Percentiles rank a stretch among this genome's conserved stretches.
phyloP scores from a whole-genome alignment of 345 rosid species.

The Dipteronia sinensis region DNA sequence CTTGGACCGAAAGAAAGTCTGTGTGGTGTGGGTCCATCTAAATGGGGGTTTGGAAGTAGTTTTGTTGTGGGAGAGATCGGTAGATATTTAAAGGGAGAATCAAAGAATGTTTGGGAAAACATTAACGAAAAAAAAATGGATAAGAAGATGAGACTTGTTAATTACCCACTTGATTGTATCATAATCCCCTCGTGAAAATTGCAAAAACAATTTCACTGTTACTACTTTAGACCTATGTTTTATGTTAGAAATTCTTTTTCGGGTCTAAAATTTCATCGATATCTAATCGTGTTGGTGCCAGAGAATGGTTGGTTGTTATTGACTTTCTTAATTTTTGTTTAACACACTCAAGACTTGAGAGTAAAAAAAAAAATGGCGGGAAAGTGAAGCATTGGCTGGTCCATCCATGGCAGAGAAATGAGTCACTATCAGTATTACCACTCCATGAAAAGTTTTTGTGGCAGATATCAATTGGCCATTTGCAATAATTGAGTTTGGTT shows the following conservation, averaged over 20 bases:
- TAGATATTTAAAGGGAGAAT: not conserved
- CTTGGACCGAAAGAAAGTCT: not conserved
- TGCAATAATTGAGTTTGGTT: conserved; percentile 7
- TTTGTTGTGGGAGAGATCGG: not conserved
- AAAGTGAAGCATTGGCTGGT: not conserved
- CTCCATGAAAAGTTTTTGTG: not conserved
- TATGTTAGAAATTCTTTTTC: too few relatives aligned
- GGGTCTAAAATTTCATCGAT: too few relatives aligned
- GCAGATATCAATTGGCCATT: not conserved
- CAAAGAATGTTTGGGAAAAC: not conserved
- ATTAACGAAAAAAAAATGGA: not conserved
- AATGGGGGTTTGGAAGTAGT: not conserved
- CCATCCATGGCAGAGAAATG: conserved; percentile 3
- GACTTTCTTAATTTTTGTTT: not conserved
- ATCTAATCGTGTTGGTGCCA: too few relatives aligned
- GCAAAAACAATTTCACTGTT: too few relatives aligned
- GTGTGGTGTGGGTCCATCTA: not conserved
- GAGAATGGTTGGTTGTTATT: too few relatives aligned
- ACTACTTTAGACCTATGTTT: too few relatives aligned
- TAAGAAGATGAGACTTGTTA: not conserved
- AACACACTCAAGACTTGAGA: too few relatives aligned
- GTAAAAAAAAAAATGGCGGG: conserved; percentile 1
- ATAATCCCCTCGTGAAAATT: not conserved
- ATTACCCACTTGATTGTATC: not conserved
- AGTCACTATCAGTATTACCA: not conserved